Base-by-base conservation (phyloP, 2,329 filamentous ascomycete species). In the Trichophyton rubrum region DNA sequence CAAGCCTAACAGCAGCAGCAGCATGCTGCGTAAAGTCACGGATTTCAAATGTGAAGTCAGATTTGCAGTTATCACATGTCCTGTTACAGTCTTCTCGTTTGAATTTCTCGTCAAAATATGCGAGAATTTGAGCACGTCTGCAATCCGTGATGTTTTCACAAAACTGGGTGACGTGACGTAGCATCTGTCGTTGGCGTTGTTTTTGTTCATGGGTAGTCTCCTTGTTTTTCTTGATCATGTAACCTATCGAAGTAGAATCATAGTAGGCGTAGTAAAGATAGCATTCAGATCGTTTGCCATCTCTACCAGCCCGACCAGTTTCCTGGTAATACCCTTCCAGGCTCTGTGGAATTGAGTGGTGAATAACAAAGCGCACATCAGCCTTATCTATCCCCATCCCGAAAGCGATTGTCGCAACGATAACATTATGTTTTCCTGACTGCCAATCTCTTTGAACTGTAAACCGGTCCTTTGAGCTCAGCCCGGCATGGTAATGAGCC, bases 331-430 rank as follows among this genome's bases (percentile, higher is more conserved):
- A 99, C 0, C 93, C 93, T 74, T 99, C 93, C 59, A 99, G 77
- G 67, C 90, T 96, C 74, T 99, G 97, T 1, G 93, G 93, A 4
- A 99, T 80, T 49, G 85, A 88, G 68, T 95, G 87, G 70, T 99
- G 95, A 45, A 99, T 89, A 38, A 99, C 93, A 71, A 95, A 99
- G 30, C 93, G 88, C 56, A 99, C 93, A 71, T 99, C 88, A 0
- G 91, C 84, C 72, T 99, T 99, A 77, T 99, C 93, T 65, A 99
- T 99, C n/a, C 93, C 93, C 93, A 99, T 99, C 5, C 93, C 93
- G 70, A 99, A 99, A 24, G 93, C 93, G 72, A 99, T 97, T 0
- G 93, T 99, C 20, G 93, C 95, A 57, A 99, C 93, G 49, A 99
- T 95, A 38, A 99, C 88, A 66, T 96, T 88, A 68, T 86, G 82